Base-by-base conservation (phyloP, 768 basidiomycete genomes). In the Mrakia gelida region DNA sequence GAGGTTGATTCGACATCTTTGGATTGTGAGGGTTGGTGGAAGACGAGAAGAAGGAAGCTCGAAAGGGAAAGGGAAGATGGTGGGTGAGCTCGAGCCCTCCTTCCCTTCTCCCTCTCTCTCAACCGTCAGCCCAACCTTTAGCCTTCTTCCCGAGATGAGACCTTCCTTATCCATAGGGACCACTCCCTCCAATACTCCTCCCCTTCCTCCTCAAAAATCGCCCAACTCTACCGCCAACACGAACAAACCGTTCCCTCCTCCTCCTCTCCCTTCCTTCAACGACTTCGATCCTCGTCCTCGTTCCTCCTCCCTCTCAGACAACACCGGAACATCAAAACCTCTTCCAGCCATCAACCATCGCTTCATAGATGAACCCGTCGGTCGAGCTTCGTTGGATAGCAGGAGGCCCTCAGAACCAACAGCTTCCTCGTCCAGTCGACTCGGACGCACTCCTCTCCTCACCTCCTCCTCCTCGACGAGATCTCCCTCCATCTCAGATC, bases 241-340 rank as follows among this genome's bases (percentile, higher is more conserved):
- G 7, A 41, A 34, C 34, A 70, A 70, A n/a, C 67, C 67, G 0
- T 43, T 41, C 26, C 34, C 67, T 21, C 67, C 67, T 16, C 18
- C 34, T 70, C 34, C 34, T 21, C 67, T 70, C 32, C 67, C 34
- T 41, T 70, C 34, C 49, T 52, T 52, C 10, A 4, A 23, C 41
- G 38, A 34, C 67, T 70, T 70, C 34, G 67, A 70, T 38, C 34
- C 67, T 41, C 67, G 67, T 7, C 67, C 67, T 7, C 67, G 67
- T 15, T 70, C 67, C 3, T 70, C 67, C 38, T 70, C 67, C 67
- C 67, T 70, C 23, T 70, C 67, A 5, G 67, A 41, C 41, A 38
- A 38, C 18, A 9, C 34, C 0, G 18, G 38, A 21, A n/a, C 38
- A 6, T 38, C 32, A 1, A 70, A 70, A 38, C 67, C 67, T 26